A percentile compares a stretch with the other conserved stretches of the same genome.
Evolutionary conservation across 441 rosid species (phyloP).

Genomic region (Eruca vesicaria): DNA sequence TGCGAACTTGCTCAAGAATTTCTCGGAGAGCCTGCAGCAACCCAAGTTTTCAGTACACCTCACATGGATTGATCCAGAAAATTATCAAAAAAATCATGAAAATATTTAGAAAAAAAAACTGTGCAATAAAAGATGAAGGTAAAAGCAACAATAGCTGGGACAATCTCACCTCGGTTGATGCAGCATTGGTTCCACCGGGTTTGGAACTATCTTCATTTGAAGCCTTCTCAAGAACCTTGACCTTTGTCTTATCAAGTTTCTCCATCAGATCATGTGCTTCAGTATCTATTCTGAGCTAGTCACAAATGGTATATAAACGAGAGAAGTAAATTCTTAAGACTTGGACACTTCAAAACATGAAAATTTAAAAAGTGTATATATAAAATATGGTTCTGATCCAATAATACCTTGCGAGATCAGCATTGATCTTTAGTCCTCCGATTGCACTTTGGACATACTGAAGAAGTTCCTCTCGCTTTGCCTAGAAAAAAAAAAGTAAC

Average conservation of each 20-base stretch:
- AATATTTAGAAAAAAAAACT: neutral
- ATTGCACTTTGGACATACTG: slow-evolving; percentile 87
- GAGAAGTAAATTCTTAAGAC: slow-evolving; percentile 17
- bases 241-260: slow-evolving; percentile 55
- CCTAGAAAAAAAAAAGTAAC: slow-evolving; percentile 41
- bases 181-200: slow-evolving; percentile 38
- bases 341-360: neutral
- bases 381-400: neutral
- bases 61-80: neutral
- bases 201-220: slow-evolving; percentile 40
- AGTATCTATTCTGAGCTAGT: slow-evolving; percentile 84
- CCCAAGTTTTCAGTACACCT: slow-evolving; percentile 14
- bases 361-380: neutral
- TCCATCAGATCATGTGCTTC: slow-evolving; percentile 65
- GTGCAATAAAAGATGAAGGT: neutral
- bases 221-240: slow-evolving; percentile 39
- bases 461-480: slow-evolving; percentile 85
- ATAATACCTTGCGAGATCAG: slow-evolving; percentile 66
- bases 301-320: slow-evolving; percentile 32
- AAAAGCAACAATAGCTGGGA: neutral
- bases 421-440: slow-evolving; percentile 73
- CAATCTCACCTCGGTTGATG: slow-evolving; percentile 52
- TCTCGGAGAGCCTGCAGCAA: slow-evolving; percentile 62
- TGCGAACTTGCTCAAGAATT: slow-evolving; percentile 57
- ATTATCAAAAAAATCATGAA: neutral